Evolutionary conservation across 192 early-diverging fungal species (phyloP), one percentile per base, ranked within the genome.

Genomic region (Funneliformis mosseae): DNA sequence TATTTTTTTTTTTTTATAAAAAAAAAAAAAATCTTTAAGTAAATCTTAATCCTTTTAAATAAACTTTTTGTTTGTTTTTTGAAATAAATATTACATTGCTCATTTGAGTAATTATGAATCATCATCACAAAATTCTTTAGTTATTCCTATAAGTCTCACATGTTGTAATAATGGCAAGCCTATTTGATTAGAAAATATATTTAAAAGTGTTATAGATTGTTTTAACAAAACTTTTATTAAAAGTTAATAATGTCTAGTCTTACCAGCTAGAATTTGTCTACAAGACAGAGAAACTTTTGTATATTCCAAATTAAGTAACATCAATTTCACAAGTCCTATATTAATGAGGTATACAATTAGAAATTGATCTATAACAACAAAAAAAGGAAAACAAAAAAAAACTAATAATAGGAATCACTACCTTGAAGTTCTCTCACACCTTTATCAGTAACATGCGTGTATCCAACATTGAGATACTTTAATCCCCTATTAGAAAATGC

Each of bases 391-490:
- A 55, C 6, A 50, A 6, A 7, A 6, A 55, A 21, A 7, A 55
- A 21, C 18, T 18, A n/a, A n/a, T 16, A 0, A 5, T 21, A n/a
- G 16, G 4, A 55, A 66, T 9, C 28, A 12, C 33, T 28, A 67
- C 64, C 64, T 28, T 12, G 38, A 18, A 67, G 33, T 67, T 67
- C 64, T 67, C 14, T 67, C 33, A 67, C 64, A 33, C 64, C 64
- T 27, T 67, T 67, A 67, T 67, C 64, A 16, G 64, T 67, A 28
- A 67, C 28, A 4, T 28, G 64, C 8, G 64, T 67, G 9, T 67
- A 67, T 67, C 64, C 28, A 67, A 67, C 9, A 5, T 67, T 33
- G 16, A 67, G 64, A 67, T 67, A 67, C 14, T 67, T 67, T 67
- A 67, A 67, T 4, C 16, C 18, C 64, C 64, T 38, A 67, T 8